These are phyloP conservation scores for Trametes meyenii DNA, from an alignment of 768 basidiomycete genomes.

Conservation along the genomic window DNA sequence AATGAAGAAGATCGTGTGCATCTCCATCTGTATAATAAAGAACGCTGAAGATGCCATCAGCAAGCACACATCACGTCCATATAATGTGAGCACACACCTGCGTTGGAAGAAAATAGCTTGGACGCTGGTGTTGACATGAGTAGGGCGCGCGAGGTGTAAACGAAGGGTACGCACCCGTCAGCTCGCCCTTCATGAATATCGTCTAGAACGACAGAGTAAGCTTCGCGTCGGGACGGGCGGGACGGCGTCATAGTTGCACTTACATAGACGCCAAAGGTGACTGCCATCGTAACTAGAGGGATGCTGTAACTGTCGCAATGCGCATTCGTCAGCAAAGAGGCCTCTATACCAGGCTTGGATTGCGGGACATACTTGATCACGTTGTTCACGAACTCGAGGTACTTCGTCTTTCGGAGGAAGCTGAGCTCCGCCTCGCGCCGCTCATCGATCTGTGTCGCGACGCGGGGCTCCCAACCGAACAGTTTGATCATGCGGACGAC, in stretches of 20 bases:
- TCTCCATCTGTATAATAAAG: conserved; percentile 55
- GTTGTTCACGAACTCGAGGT: conserved; percentile 50
- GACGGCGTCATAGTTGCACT: conserved; percentile 26
- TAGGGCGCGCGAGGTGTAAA: too few species aligned
- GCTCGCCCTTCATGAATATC: conserved; percentile 39
- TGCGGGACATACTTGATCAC: conserved; percentile 43
- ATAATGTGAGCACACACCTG: conserved; percentile 24
- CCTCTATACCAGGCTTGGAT: background rate
- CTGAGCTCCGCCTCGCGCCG: conserved; percentile 64
- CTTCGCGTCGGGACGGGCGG: background rate
- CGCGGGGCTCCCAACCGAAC: conserved; percentile 48
- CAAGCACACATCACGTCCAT: conserved; percentile 43
- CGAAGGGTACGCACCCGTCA: conserved; percentile 32
- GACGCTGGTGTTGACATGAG: conserved; percentile 28
- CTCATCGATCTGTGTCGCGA: conserved; percentile 52
- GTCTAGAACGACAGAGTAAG: conserved; percentile 28
- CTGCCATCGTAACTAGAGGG: conserved; percentile 66
- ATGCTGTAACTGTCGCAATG: conserved; percentile 49
- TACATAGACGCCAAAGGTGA: conserved; percentile 63
- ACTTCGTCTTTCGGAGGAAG: conserved; percentile 54
- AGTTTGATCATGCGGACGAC: conserved; percentile 53
- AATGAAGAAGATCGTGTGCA: conserved; percentile 39
- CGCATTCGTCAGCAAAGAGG: background rate
- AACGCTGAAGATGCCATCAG: conserved; percentile 55
- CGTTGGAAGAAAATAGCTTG: conserved; percentile 40